Conservation (phyloP, 768 basidiomycete genomes). For the Ramaria sp. region DNA sequence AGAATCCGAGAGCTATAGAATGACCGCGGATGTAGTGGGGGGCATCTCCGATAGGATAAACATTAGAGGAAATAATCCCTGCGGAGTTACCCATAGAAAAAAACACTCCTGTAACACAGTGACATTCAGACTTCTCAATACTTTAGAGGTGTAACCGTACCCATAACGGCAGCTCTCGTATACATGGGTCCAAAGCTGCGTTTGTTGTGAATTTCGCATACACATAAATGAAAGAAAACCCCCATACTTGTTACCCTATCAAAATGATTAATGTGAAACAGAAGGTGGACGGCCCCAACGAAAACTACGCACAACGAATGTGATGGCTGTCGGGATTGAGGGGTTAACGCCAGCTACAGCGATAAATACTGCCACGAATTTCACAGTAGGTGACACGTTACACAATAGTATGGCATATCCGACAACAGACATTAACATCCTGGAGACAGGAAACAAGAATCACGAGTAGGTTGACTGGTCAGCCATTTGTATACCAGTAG, state of each 20-base stretch:
- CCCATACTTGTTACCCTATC: slow-evolving; percentile 12
- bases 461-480: not conserved
- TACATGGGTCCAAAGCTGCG: slow-evolving; percentile 13
- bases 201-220: not conserved
- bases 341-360: slow-evolving; percentile 1
- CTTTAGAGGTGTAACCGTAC: not conserved
- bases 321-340: slow-evolving; percentile 12
- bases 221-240: not conserved
- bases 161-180: slow-evolving; percentile 19
- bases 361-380: slow-evolving; percentile 10
- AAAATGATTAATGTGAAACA: not conserved
- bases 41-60: slow-evolving; percentile 12
- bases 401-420: too few relatives aligned
- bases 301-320: slow-evolving; percentile 11
- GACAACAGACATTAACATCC: too few relatives aligned
- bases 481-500: slow-evolving; percentile 13
- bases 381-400: slow-evolving; percentile 1
- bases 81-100: slow-evolving; percentile 18
- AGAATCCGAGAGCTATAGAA: slow-evolving; percentile 16
- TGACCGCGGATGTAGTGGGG: slow-evolving; percentile 18
- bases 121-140: not conserved
- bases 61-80: slow-evolving; percentile 15
- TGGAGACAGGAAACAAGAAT: too few relatives aligned
- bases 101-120: slow-evolving; percentile 9
- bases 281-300: too few relatives aligned